Base-by-base conservation (phyloP, 2,329 filamentous ascomycete species). In the Coniochaeta ligniaria region DNA sequence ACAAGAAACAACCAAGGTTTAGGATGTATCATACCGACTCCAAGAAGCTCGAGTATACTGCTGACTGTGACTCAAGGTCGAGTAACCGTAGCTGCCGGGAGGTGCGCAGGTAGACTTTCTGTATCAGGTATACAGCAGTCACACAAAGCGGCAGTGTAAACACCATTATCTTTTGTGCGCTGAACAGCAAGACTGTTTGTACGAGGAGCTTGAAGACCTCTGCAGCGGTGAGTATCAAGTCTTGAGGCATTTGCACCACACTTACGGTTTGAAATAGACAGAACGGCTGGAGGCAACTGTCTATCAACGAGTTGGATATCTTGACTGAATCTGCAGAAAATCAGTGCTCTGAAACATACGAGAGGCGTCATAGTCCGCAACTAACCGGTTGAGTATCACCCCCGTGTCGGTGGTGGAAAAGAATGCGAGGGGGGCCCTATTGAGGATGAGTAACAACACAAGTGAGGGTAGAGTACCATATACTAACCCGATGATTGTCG, bases 41-140 rank as follows among this genome's bases (percentile, higher is more conserved):
- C n/a, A 45, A 45, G 41, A 45, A 45, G 41, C 41, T 45, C 8
- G 41, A 45, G 11, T 45, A 80, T 0, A 85, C 71, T 0, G 76
- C 77, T 0, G 82, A 75, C 57, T 79, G 79, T 0, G 81, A 76
- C 63, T 85, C 81, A 0, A 86, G 72, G 55, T 85, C 83, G 35
- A 86, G 67, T 16, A 81, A 75, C 36, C 82, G 79, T 3, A 86
- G 70, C 64, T 85, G 83, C 0, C 83, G 76, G 0, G 83, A 84
- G 0, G 83, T 85, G 7, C 78, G 75, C 0, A 86, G 73, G 62
- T 84, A 84, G 26, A 79, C 67, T 52, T 76, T 31, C 9, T 31
- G 28, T 31, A 31, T 31, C 28, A 31, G 45, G 60, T 80, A 83
- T 1, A 81, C 68, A 0, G 76, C 63, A 2, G 69, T 62, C 5